phyloP scores from a whole-genome alignment of 208 protist genomes.

The Trichomonas vaginalis region DNA sequence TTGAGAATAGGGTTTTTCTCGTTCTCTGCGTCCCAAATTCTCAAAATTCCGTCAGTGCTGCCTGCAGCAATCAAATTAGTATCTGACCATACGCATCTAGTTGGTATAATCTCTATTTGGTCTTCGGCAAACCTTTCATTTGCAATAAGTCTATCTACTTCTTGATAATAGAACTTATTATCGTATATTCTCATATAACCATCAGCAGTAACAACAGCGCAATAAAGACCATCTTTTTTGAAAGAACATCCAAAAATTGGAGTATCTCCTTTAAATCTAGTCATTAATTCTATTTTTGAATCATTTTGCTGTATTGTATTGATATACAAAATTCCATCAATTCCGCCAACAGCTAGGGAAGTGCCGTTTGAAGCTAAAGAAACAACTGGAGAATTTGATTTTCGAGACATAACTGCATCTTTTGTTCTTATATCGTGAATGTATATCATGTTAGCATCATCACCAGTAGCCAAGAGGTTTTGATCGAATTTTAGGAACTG shows the following conservation, averaged over 20 bases:
- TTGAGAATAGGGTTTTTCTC: slow-evolving; percentile 19
- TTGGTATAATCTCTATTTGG: background rate
- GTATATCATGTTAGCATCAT: background rate
- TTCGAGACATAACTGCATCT: background rate
- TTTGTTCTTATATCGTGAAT: background rate
- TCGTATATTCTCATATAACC: background rate
- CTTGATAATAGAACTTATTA: background rate
- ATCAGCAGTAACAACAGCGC: background rate
- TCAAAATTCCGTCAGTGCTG: slow-evolving; percentile 39
- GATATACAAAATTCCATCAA: background rate
- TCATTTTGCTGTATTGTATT: background rate
- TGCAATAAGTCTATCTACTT: background rate
- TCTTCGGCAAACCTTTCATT: no score
- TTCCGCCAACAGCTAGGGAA: background rate
- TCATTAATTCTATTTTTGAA: background rate
- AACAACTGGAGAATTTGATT: background rate
- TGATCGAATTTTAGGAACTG: background rate
- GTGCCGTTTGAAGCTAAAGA: background rate
- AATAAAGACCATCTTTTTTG: no score
- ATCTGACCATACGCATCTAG: slow-evolving; percentile 21
- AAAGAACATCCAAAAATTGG: background rate
- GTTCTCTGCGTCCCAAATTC: slow-evolving; percentile 40
- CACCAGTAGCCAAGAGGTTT: background rate
- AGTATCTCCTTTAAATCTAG: background rate
- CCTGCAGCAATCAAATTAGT: slow-evolving; percentile 31